These are phyloP conservation scores for Mrakiaceae sp. DNA, from an alignment of 1,284 basidiomycete genomes.

Conservation along the genomic window DNA sequence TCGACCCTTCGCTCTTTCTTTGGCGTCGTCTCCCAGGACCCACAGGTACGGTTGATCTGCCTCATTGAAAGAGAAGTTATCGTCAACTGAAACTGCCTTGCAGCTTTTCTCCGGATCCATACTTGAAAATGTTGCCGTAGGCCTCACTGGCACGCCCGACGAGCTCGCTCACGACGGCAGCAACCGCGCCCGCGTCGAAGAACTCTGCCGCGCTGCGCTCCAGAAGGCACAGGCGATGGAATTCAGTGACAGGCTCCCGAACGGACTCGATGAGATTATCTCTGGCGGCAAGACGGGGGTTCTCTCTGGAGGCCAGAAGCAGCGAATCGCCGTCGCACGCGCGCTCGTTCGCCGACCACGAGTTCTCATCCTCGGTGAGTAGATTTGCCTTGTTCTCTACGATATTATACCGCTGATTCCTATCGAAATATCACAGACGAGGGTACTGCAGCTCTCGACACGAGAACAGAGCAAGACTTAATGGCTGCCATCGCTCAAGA, in stretches of 20 bases:
- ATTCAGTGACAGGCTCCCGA: slow-evolving; percentile 32
- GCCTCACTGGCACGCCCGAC: slow-evolving; percentile 27
- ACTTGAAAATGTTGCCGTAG: slow-evolving; percentile 37
- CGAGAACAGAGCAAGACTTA: slow-evolving; percentile 35
- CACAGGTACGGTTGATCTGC: slow-evolving; percentile 8
- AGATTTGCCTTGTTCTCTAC: background rate
- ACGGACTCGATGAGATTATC: slow-evolving; percentile 33
- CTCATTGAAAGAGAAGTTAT: too few species aligned
- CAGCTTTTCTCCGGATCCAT: slow-evolving; percentile 36
- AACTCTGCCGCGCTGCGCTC: slow-evolving; percentile 29
- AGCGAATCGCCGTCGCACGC: slow-evolving; percentile 33
- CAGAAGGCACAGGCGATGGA: slow-evolving; percentile 33
- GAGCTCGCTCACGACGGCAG: slow-evolving; percentile 21
- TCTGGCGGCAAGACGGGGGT: slow-evolving; percentile 32
- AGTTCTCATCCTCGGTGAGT: slow-evolving; percentile 21
- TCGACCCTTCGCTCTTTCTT: slow-evolving; percentile 36
- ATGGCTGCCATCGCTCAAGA: slow-evolving; percentile 31
- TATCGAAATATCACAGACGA: slow-evolving; percentile 21
- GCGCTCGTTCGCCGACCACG: slow-evolving; percentile 33
- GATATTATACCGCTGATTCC: background rate
- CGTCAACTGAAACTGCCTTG: too few species aligned
- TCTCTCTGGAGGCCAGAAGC: slow-evolving; percentile 33
- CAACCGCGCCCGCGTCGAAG: slow-evolving; percentile 21
- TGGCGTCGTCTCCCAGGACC: slow-evolving; percentile 37
- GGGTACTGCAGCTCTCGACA: slow-evolving; percentile 34